These are phyloP conservation scores for Diplocarpon mali DNA, from an alignment of 2,329 filamentous ascomycete species.

Conservation along the genomic window DNA sequence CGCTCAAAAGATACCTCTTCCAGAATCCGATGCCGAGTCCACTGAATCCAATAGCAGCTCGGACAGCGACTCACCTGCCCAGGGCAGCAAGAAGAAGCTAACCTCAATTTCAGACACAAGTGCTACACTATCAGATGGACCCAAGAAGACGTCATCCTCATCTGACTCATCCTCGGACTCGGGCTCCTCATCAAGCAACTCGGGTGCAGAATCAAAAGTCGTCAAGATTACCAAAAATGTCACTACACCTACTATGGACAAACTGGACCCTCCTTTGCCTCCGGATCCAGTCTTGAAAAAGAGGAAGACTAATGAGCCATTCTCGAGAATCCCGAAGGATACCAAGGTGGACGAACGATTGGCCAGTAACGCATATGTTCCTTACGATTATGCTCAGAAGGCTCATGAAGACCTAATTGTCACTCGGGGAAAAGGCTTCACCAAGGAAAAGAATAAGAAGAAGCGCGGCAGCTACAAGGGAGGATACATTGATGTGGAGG, in stretches of 20 bases:
- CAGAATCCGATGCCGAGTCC: conserved; percentile 19
- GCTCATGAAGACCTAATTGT: conserved; percentile 82
- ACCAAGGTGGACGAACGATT: conserved; percentile 58
- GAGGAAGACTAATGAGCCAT: conserved; percentile 50
- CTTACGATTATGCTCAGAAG: conserved; percentile 79
- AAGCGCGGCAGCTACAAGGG: conserved; percentile 85
- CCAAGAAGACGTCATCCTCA: conserved; percentile 18
- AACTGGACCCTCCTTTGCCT: conserved; percentile 27
- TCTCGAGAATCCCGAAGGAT: conserved; percentile 64
- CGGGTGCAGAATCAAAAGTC: conserved; percentile 11
- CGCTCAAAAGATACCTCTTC: conserved; percentile 23
- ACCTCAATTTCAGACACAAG: conserved; percentile 23
- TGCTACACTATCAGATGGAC: conserved; percentile 24
- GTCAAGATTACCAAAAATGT: conserved; percentile 23
- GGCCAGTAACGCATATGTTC: conserved; percentile 68
- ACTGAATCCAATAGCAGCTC: conserved; percentile 28
- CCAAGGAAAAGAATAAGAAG: conserved; percentile 99
- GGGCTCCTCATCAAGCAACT: conserved; percentile 17
- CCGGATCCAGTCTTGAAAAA: conserved; percentile 25
- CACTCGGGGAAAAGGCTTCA: conserved; percentile 93
- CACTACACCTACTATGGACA: conserved; percentile 30
- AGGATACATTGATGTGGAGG: conserved; percentile 71
- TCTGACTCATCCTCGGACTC: conserved; percentile 21
- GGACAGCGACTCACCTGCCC: conserved; percentile 32
- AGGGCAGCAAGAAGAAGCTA: conserved; percentile 34